phyloP scores from a whole-genome alignment of 345 rosid genomes.

The Camelina hispida region DNA sequence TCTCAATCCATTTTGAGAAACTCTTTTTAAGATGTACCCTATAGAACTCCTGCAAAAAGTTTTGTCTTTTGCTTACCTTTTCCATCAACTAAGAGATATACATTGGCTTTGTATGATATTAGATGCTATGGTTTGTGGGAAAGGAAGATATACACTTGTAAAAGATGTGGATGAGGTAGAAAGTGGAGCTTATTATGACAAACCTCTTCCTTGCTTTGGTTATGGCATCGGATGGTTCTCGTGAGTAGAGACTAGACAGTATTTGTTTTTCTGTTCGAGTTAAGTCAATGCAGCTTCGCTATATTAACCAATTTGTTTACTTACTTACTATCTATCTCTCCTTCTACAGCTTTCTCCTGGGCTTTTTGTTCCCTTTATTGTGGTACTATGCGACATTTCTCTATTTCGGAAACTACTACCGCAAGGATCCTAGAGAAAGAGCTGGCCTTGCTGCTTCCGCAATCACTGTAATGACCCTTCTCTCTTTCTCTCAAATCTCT shows the following conservation, averaged over 20 bases:
- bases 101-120: conserved; percentile 34
- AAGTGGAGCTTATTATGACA: conserved; percentile 72
- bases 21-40: not conserved
- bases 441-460: conserved; percentile 99
- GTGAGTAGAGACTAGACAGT: conserved; percentile 60
- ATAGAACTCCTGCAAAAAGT: not conserved
- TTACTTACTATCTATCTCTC: not conserved
- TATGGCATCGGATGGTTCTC: conserved; percentile 98
- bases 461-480: conserved; percentile 61
- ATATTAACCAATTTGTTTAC: not conserved
- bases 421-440: conserved; percentile 98
- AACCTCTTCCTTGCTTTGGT: conserved; percentile 94
- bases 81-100: conserved; percentile 34
- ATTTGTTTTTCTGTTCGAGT: not conserved
- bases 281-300: not conserved
- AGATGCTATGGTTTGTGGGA: conserved; percentile 56
- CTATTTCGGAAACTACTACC: conserved; percentile 86
- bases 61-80: not conserved
- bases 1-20: conserved; percentile 5
- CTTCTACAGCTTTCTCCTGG: conserved; percentile 72
- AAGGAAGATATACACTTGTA: conserved; percentile 77
- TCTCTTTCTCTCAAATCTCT: not conserved
- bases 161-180: conserved; percentile 74
- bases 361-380: conserved; percentile 78
- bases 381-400: conserved; percentile 95